These are phyloP conservation scores for Pistacia vera DNA, from an alignment of 345 rosid genomes.

Conservation along the genomic window DNA sequence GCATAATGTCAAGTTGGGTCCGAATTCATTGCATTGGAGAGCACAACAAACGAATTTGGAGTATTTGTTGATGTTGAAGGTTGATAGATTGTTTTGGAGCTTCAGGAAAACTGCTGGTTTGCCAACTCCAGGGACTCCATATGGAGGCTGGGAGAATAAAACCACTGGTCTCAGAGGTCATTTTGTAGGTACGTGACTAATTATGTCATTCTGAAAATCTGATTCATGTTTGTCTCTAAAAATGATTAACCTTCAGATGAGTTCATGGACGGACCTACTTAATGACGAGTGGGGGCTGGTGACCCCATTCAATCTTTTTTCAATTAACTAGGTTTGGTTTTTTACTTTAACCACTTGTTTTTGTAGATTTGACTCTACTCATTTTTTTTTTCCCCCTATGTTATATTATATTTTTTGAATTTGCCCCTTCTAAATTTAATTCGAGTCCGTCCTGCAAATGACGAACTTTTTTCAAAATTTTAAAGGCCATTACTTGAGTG, in stretches of 20 bases:
- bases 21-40: slow-evolving; percentile 45
- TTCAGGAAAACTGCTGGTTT: slow-evolving; percentile 53
- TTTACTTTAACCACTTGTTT: too few species aligned
- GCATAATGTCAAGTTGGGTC: slow-evolving; percentile 49
- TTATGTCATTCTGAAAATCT: too few species aligned
- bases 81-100: slow-evolving; percentile 55
- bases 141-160: slow-evolving; percentile 57
- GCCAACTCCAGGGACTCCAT: slow-evolving; percentile 35
- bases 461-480: slow-evolving; percentile 3
- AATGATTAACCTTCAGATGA: too few species aligned
- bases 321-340: too few species aligned
- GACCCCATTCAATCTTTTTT: too few species aligned
- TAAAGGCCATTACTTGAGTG: slow-evolving; percentile 67
- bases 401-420: too few species aligned
- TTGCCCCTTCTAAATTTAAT: too few species aligned
- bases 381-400: too few species aligned
- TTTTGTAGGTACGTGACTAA: slow-evolving; percentile 43
- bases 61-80: slow-evolving; percentile 51
- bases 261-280: too few species aligned
- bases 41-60: slow-evolving; percentile 60
- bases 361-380: too few species aligned
- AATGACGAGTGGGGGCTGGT: too few species aligned
- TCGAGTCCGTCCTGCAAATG: not conserved
- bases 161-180: slow-evolving; percentile 49
- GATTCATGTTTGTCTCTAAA: too few species aligned